Percentiles rank a stretch among this genome's conserved stretches.
Conservation (phyloP, 495 filamentous ascomycete species). For the Hypomontagnella monticulosa region DNA sequence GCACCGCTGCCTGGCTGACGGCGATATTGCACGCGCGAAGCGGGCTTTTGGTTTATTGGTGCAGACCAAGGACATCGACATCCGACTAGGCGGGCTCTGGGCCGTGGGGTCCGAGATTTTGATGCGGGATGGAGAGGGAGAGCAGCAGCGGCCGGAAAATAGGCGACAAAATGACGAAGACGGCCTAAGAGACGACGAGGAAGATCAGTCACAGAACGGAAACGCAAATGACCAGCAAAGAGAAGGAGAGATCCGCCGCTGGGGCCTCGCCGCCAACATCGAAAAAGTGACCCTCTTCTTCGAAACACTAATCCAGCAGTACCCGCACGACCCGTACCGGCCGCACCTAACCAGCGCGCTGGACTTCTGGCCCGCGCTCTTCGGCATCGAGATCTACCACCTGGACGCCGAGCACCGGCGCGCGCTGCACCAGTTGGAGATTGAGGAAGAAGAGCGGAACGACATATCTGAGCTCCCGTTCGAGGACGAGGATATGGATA, state of each 20-base stretch:
- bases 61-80: slow-evolving; percentile 48
- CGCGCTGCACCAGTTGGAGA: slow-evolving; percentile 20
- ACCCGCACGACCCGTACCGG: slow-evolving; percentile 49
- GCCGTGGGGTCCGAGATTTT: slow-evolving; percentile 56
- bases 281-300: slow-evolving; percentile 46
- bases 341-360: slow-evolving; percentile 45
- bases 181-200: not conserved
- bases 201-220: not conserved
- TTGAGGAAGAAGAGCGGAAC: slow-evolving; percentile 18
- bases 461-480: not conserved
- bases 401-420: slow-evolving; percentile 42
- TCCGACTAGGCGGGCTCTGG: slow-evolving; percentile 52
- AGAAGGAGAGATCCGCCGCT: slow-evolving; percentile 10
- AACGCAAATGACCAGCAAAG: not conserved
- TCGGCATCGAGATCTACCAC: slow-evolving; percentile 52
- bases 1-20: slow-evolving; percentile 51
- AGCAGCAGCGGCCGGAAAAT: not conserved
- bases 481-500: not conserved
- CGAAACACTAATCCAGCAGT: slow-evolving; percentile 49
- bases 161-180: not conserved
- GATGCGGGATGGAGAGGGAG: slow-evolving; percentile 50
- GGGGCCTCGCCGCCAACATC: slow-evolving; percentile 42
- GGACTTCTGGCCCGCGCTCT: slow-evolving; percentile 55
- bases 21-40: slow-evolving; percentile 50
- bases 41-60: slow-evolving; percentile 52